Base-by-base conservation (phyloP, 257 asterid species). In the Fraxinus cuspidata region DNA sequence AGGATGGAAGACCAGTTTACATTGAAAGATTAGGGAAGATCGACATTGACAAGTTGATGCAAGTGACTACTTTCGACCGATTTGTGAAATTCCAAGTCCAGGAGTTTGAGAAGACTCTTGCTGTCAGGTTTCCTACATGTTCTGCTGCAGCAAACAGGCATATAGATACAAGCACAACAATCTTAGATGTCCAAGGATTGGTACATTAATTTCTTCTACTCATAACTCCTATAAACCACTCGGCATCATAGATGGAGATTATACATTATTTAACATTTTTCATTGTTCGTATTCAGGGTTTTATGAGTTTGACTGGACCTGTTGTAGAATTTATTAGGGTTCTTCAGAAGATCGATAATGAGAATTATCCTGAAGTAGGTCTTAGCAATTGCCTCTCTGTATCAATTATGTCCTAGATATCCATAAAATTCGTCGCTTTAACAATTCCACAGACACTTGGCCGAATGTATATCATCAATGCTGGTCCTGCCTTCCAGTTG, bases 161-260 rank as follows among this genome's bases (percentile, higher is more conserved):
- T 81, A 80, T 88, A 69, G 88, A 77, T 82, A 63, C 84, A 75
- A 88, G 87, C 51, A 86, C 86, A 35, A 82, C 88, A 69, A 88
- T 88, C 72, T 76, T 88, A 81, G 92, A 88, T 40, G 92, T 88
- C 70, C 81, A 81, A 76, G 88, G 92, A 88, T 75, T 86, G 92
- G 92, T 88, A 84, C 2, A 25, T 31, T 19, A 78, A 31, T 58
- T 51, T 70, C 47, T 74, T 12, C 71, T 70, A 3, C 18, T 49
- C n/a, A 49, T 12, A 13, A 12, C n/a, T 49, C 16, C 7, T 8
- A 13, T 49, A 12, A 18, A 3, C 58, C n/a, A 49, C n/a, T 16
- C 13, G 7, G n/a, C 58, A 49, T 49, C 58, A 49, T 49, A 49
- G 58, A 15, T n/a, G 2, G 1, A 49, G 58, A 74, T 74, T 77